Base-by-base conservation (phyloP, 495 filamentous ascomycete genomes). In the Physcia stellaris region DNA sequence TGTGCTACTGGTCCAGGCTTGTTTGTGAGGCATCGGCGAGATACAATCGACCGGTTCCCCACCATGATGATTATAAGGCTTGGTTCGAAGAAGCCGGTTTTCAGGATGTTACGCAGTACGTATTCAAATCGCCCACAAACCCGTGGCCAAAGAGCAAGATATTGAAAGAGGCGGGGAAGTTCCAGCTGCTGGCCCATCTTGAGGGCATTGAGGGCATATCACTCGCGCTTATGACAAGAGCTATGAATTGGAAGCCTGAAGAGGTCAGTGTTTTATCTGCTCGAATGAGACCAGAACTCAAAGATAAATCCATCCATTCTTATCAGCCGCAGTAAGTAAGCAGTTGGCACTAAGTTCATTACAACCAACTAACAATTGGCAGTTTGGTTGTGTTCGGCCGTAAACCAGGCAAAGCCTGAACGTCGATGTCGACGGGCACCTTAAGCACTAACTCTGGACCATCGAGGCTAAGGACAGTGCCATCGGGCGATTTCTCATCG, bases 11-110 rank as follows among this genome's bases (percentile, higher is more conserved):
- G 71, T 54, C 63, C 21, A 52, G 62, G 10, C 48, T 73, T 2
- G 58, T 72, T 19, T 52, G 62, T 28, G 57, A 61, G 3, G 66
- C 68, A 0, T 63, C 66, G n/a, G 55, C 57, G 36, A 45, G 55
- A 3, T 56, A 66, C 17, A 60, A 75, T 19, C 65, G 68, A 0
- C 55, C 59, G 38, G 41, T 75, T 12, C 74, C 73, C 21, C 52
- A 61, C 0, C 60, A 75, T 17, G 70, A 69, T 0, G 58, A 66
- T 23, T 62, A 64, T 6, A 51, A 77, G 21, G 68, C 67, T 34
- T 75, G 71, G 64, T 71, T 77, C 53, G 54, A 62, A 42, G 66
- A 75, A 37, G 62, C 70, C 0, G 77, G 79, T 0, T 83, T 79
- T 38, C 67, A 73, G 9, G 74, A 82, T 39, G 63, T 83, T 12